Evolutionary conservation across 1,139 yeast genomes (phyloP), one percentile per base, ranked within the genome.

Genomic region (Zygosaccharomyces pseudobailii): DNA sequence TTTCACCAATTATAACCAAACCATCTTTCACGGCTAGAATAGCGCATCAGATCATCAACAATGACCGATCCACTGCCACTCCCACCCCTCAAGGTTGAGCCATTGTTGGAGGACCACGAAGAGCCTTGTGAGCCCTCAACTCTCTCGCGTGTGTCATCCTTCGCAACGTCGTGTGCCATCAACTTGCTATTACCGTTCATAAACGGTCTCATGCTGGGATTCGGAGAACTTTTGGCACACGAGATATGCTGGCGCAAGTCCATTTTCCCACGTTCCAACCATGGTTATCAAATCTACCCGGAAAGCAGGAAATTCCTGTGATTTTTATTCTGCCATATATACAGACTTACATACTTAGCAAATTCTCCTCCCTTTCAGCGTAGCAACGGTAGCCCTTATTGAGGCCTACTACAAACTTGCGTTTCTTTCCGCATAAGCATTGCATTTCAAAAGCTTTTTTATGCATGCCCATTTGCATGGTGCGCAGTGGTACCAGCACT

Each of bases 191-290:
- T 92, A 43, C 98, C 98, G 2, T 89, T 92, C 61, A 73, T 92
- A 53, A 92, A 92, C 63, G 98, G 98, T 8, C 73, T 92, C 71
- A 90, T 90, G 96, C 76, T 92, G 51, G 98, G 98, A 0, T 88
- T 90, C 66, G 98, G 98, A 1, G 98, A 92, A 70, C 84, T 92
- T 22, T 73, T 87, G 55, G 98, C 97, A 13, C 97, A 90, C 64
- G 97, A 92, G 63, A 71, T 90, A 41, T 95, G 96, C 7, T 86
- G 86, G 72, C 74, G 76, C 47, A 84, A 80, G 71, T 94, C 95
- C 9, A 36, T 48, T 20, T 52, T 52, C 37, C 43, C 49, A 36
- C 51, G 46, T 21, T 75, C 57, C 85, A 85, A 48, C 38, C 40
- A 21, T 3, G 63, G 61, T 13, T 61, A 53, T 53, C 54, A 52